These are phyloP conservation scores for Malus sylvestris DNA, from an alignment of 306 rosid species.

Conservation along the genomic window DNA sequence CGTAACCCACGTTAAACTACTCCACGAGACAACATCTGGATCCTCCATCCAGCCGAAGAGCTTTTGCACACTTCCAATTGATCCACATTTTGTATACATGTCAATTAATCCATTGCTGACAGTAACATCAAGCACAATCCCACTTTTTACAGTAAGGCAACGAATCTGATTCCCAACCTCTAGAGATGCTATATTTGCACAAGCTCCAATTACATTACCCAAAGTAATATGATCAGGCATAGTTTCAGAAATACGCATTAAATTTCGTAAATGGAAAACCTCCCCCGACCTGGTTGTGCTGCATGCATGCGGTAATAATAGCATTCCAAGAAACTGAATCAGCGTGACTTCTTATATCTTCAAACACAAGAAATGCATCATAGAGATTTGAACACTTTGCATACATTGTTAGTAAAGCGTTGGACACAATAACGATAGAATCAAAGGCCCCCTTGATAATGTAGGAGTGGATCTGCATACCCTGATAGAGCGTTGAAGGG, in stretches of 20 bases:
- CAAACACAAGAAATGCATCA: conserved; percentile 48
- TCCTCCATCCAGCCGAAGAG: conserved; percentile 40
- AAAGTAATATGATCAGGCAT: conserved; percentile 53
- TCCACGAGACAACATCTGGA: conserved; percentile 72
- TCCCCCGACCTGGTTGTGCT: conserved; percentile 53
- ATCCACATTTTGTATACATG: conserved; percentile 78
- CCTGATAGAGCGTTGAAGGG: conserved; percentile 46
- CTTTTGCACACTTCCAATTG: conserved; percentile 45
- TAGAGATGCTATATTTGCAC: conserved; percentile 56
- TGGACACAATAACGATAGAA: conserved; percentile 35
- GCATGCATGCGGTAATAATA: conserved; percentile 55
- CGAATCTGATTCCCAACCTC: conserved; percentile 65
- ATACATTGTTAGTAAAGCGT: conserved; percentile 61
- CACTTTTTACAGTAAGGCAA: conserved; percentile 52
- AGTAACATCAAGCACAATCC: conserved; percentile 43
- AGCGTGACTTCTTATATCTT: conserved; percentile 28
- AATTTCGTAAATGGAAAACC: conserved; percentile 41
- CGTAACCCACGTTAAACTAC: conserved; percentile 69
- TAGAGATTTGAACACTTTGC: conserved; percentile 53
- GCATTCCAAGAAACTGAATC: conserved; percentile 75
- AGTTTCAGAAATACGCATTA: conserved; percentile 44
- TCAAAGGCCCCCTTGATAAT: conserved; percentile 40
- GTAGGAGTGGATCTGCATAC: conserved; percentile 62
- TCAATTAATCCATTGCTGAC: conserved; percentile 65
- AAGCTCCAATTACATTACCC: conserved; percentile 49